Base-by-base conservation (phyloP, 2,329 filamentous ascomycete species). In the Pseudohalonectria lignicola region DNA sequence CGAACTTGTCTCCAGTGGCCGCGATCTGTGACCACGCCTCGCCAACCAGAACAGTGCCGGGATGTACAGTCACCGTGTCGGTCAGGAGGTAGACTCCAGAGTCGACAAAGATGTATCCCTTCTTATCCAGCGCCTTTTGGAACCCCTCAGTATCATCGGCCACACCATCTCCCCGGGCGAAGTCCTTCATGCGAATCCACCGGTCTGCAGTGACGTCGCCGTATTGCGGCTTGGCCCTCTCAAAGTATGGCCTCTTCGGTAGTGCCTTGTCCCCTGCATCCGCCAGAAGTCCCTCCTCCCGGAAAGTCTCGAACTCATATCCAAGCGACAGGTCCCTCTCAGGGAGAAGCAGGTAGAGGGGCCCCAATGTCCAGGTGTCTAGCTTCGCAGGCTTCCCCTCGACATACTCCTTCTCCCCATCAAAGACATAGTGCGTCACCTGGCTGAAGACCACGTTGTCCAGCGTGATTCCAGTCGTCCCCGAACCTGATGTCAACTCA, bases 361-460 rank as follows among this genome's bases (percentile, higher is more conserved):
- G 29, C 7, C 36, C 36, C 16, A 38, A 11, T 6, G 30, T 28
- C 36, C 36, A 38, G 8, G 36, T 38, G 21, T 38, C 36, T 12
- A 38, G 21, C 45, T 90, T 86, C 34, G 92, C 90, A 37, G 87
- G 85, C 30, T 92, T 96, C 45, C 77, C 87, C 51, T 98, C 92
- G 62, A 98, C 92, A 69, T 96, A 98, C 63, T 98, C 92, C 46
- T 98, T 92, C 42, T 98, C 71, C 47, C 86, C 92, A 52, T 98
- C 92, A 67, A 93, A 98, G 44, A 98, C 36, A 4, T 30, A 30
- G n/a, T 33, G 29, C 2, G 20, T n/a, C 10, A 34, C 37, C 10
- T 16, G 18, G 35, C 25, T 31, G 17, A 39, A 39, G 12, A 19
- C 31, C 3, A 39, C 37, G 13, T 39, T 39, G 25, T 39, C 37